Evolutionary conservation across 2,329 filamentous ascomycete species (phyloP), one percentile per base, ranked within the genome.

Genomic region (Cytospora piceae): DNA sequence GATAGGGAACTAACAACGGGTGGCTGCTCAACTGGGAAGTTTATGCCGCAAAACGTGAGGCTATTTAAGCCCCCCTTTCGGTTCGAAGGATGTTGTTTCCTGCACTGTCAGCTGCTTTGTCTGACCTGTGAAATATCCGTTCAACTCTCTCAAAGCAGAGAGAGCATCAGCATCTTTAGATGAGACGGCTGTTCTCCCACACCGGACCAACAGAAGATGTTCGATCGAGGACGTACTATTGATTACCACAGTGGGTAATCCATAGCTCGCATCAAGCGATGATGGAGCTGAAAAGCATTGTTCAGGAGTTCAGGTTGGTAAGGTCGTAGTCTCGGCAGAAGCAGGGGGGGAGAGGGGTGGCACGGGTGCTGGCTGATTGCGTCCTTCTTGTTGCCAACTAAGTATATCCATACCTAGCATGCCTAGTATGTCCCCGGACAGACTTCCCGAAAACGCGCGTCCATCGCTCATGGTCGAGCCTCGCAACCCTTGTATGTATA

Each of bases 11-110:
- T 4, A 37, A 49, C 61, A 27, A 51, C 53, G 53, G 53, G 51
- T 57, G 31, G 39, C 32, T 39, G 51, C 17, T 57, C 39, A 29
- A 37, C 20, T 42, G 34, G 60, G 39, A 32, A 54, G 39, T 32
- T 39, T 31, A 14, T 52, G 31, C 29, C 29, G 53, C 39, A 46
- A 53, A 63, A 57, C 29, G n/a, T 54, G 42, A 51, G 60, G 60
- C 24, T 49, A 46, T 6, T 14, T 49, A 22, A 22, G 34, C 34
- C n/a, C 37, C 53, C 52, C 34, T 51, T 27, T 49, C 27, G 53
- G 53, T 29, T 39, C 29, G 15, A 53, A 57, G 37, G 42, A 46
- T 22, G 42, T 22, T 46, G 20, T 46, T n/a, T 46, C 42, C 42
- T 46, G 20, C 20, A 8, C 20, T n/a, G 20, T 20, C 42, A 20